Percentiles rank a stretch among this genome's conserved stretches.
These are phyloP conservation scores for Vararia minispora DNA, from an alignment of 768 basidiomycete genomes.

Conservation along the genomic window DNA sequence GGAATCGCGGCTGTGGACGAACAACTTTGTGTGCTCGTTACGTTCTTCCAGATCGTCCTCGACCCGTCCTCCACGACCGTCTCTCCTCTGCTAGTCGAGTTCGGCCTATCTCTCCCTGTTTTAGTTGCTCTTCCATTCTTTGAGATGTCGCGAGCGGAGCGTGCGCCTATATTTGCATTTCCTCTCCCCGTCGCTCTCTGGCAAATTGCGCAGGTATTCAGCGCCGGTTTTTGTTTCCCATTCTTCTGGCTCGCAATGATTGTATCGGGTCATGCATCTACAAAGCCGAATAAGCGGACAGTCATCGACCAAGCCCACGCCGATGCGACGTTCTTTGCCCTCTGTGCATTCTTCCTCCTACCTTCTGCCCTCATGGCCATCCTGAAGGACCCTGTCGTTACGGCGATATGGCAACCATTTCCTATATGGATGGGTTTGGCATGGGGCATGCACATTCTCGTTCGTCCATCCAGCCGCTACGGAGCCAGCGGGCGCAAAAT, in stretches of 20 bases:
- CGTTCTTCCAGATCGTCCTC: slow-evolving; percentile 9
- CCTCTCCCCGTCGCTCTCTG: slow-evolving; percentile 5
- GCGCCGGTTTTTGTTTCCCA: slow-evolving; percentile 7
- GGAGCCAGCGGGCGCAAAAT: slow-evolving; percentile 10
- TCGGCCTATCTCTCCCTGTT: slow-evolving; percentile 2
- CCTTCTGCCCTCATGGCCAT: slow-evolving; percentile 5
- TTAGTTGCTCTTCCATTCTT: slow-evolving; percentile 10
- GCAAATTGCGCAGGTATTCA: slow-evolving; percentile 5
- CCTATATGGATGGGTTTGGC: slow-evolving; percentile 8
- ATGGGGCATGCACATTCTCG: slow-evolving; percentile 6
- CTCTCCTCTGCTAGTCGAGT: slow-evolving; percentile 4
- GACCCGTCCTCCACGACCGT: slow-evolving; percentile 3
- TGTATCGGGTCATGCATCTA: slow-evolving; percentile 7
- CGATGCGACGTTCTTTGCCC: slow-evolving; percentile 10
- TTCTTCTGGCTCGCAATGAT: slow-evolving; percentile 10
- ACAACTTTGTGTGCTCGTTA: slow-evolving; percentile 8
- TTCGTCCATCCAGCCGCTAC: slow-evolving; percentile 8
- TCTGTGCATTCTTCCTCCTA: slow-evolving; percentile 6
- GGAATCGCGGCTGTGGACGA: slow-evolving; percentile 1
- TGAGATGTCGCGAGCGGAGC: slow-evolving; percentile 7
- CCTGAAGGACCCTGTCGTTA: slow-evolving; percentile 10
- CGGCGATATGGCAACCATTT: slow-evolving; percentile 11
- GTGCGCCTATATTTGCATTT: slow-evolving; percentile 3
- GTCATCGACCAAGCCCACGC: slow-evolving; percentile 11
- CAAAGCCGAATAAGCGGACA: not conserved